A percentile compares a stretch with the other conserved stretches of the same genome.
These are phyloP conservation scores for Nicotiana otophora DNA, from an alignment of 257 asterid genomes.

Conservation along the genomic window DNA sequence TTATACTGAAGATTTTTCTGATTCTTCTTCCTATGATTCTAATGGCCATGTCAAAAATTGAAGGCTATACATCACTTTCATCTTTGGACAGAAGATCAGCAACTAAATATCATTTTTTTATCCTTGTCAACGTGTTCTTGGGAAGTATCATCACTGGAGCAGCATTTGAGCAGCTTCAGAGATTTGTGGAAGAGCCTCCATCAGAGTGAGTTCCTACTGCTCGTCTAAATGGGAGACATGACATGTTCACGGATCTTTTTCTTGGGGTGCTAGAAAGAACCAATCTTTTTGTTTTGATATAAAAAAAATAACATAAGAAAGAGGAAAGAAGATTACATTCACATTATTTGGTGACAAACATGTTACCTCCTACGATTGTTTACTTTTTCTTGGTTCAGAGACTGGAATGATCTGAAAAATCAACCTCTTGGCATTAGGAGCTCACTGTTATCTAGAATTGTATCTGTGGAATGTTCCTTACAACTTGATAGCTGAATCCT, in stretches of 20 bases:
- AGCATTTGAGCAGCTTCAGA: constrained; percentile 23
- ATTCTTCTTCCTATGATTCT: constrained; percentile 18
- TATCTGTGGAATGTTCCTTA: neutral
- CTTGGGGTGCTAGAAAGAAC: neutral
- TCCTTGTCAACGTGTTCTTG: constrained; percentile 17
- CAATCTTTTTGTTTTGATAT: neutral
- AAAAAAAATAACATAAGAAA: neutral
- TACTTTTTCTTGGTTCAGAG: neutral
- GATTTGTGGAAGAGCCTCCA: constrained; percentile 12
- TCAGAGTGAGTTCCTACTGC: constrained; percentile 11
- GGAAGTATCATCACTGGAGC: constrained; percentile 24
- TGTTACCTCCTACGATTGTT: neutral
- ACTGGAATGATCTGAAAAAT: neutral
- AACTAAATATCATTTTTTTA: constrained; percentile 14
- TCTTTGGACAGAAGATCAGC: constrained; percentile 27
- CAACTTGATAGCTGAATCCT: neutral
- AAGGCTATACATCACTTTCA: constrained; percentile 20
- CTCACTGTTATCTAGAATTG: neutral
- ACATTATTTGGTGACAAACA: neutral
- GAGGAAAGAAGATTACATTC: neutral
- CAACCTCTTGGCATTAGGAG: neutral
- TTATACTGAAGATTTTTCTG: constrained; percentile 18
- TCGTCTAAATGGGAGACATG: neutral
- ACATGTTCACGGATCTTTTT: neutral
- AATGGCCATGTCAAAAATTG: constrained; percentile 25